Conservation (phyloP, 306 rosid genomes). For the Leucaena leucocephala region DNA sequence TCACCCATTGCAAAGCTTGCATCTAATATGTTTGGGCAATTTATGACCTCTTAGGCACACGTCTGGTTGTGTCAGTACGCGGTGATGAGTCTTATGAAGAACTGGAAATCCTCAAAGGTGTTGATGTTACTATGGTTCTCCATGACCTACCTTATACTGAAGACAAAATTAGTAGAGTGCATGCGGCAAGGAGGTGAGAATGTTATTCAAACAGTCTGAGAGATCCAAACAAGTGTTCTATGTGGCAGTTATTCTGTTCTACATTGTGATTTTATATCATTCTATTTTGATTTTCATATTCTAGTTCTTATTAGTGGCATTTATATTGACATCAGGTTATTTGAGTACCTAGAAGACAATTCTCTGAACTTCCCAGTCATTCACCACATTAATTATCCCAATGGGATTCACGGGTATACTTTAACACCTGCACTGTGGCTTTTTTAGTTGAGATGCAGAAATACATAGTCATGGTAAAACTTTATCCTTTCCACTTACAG, state of each 20-base stretch:
- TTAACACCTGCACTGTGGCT: conserved; percentile 1
- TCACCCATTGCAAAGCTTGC: not conserved
- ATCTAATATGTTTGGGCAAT: conserved; percentile 24
- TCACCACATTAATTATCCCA: conserved; percentile 89
- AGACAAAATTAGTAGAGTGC: conserved; percentile 85
- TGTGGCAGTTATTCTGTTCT: not conserved
- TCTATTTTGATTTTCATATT: not conserved
- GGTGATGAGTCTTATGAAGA: conserved; percentile 87
- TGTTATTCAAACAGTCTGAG: not conserved
- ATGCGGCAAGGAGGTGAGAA: conserved; percentile 88
- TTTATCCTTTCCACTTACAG: conserved; percentile 46
- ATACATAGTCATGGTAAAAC: conserved; percentile 21
- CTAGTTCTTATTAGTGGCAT: not conserved
- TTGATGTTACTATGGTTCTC: conserved; percentile 88
- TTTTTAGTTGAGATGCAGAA: conserved; percentile 18
- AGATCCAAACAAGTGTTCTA: conserved; percentile 5
- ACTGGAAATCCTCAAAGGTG: conserved; percentile 71
- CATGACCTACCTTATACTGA: conserved; percentile 79
- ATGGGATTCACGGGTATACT: conserved; percentile 77
- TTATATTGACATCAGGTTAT: conserved; percentile 59
- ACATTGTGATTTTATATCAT: not conserved
- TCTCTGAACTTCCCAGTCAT: conserved; percentile 82
- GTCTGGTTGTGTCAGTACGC: conserved; percentile 79
- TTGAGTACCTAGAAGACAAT: conserved; percentile 78
- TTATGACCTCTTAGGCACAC: conserved; percentile 66